These are phyloP conservation scores for Rhodotorula sp. DNA, from an alignment of 1,284 basidiomycete genomes.

Conservation along the genomic window DNA sequence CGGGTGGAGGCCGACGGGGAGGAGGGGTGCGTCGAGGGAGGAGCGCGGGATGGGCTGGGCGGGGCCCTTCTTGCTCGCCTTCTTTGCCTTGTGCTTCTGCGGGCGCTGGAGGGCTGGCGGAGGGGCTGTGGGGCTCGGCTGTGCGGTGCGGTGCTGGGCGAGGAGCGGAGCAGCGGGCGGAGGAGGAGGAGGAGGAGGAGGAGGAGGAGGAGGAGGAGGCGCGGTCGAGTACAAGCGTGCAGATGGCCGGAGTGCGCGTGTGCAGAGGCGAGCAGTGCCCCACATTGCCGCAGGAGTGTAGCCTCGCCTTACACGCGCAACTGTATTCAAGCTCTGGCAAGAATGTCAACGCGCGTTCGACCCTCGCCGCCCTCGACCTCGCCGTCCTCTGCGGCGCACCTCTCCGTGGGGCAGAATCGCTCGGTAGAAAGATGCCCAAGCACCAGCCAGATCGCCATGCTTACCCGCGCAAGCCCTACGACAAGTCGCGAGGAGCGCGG, in stretches of 20 bases:
- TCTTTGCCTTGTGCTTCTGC: constrained; percentile 40
- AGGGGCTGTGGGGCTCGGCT: not conserved
- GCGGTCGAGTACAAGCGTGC: not conserved
- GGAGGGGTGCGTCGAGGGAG: not conserved
- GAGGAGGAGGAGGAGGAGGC: too few species aligned
- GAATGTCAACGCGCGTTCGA: too few species aligned
- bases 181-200: not conserved
- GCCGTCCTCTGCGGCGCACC: too few species aligned
- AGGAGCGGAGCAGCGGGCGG: not conserved
- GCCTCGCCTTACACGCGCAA: too few species aligned
- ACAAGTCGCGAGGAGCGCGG: not conserved
- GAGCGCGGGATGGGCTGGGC: too few species aligned
- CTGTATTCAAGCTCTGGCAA: too few species aligned
- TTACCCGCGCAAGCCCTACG: not conserved
- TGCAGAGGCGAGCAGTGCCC: not conserved
- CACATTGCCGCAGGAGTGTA: not conserved
- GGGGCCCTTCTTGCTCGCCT: constrained; percentile 18
- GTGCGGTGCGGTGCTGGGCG: not conserved
- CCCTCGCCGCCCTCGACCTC: too few species aligned
- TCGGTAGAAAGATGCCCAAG: constrained; percentile 7
- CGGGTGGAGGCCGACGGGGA: constrained; percentile 14
- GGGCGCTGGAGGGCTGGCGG: constrained; percentile 17
- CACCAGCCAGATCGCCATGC: not conserved
- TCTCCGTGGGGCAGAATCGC: not conserved
- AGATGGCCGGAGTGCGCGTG: not conserved